These are phyloP conservation scores for Monoraphidium neglectum DNA, from an alignment of 139 green algal species.

Conservation along the genomic window DNA sequence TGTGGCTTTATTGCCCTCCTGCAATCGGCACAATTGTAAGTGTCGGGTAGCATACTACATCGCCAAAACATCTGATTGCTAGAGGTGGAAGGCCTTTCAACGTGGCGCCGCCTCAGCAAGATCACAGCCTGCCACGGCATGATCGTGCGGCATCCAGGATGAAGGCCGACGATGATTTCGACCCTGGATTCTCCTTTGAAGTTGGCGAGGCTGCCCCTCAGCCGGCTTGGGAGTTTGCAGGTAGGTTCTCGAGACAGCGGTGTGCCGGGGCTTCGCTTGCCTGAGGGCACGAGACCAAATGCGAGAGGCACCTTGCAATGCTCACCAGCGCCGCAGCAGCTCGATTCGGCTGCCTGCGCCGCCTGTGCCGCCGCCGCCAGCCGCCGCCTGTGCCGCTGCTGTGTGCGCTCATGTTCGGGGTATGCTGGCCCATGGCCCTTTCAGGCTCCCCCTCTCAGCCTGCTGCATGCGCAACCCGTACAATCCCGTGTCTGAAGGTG, in stretches of 20 bases:
- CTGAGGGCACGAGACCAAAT: neutral
- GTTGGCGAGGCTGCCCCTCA: slow-evolving; percentile 40
- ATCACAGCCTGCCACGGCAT: no score
- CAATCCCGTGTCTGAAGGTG: slow-evolving; percentile 36
- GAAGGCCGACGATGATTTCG: slow-evolving; percentile 55
- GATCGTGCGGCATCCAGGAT: no score
- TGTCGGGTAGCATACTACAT: no score
- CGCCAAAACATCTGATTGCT: no score
- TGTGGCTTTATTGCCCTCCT: no score
- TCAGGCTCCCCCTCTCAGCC: no score
- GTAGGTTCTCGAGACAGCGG: slow-evolving; percentile 26
- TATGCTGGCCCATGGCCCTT: no score
- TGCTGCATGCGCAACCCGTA: no score
- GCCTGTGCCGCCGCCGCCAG: neutral
- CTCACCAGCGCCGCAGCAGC: neutral
- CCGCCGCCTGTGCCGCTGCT: neutral
- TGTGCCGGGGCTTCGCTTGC: neutral
- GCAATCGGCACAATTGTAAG: no score
- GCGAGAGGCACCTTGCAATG: neutral
- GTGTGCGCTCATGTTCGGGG: no score
- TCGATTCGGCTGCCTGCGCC: neutral
- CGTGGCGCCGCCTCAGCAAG: no score
- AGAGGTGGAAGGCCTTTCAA: no score
- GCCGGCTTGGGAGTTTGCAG: slow-evolving; percentile 79
- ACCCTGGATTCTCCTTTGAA: slow-evolving; percentile 71